phyloP scores from a whole-genome alignment of 345 rosid genomes.

The Eucalyptus marginata region DNA sequence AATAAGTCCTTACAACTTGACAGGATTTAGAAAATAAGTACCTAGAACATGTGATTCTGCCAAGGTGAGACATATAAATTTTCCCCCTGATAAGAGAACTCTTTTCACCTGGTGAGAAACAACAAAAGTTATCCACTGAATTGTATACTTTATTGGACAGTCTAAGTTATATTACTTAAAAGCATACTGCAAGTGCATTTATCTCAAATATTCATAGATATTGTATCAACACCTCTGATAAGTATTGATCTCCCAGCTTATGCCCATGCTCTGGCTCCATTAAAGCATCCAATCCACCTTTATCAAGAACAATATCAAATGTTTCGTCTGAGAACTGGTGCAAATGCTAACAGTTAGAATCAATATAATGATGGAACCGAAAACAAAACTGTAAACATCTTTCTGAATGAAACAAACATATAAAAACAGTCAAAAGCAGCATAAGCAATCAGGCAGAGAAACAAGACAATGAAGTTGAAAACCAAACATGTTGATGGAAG shows the following conservation, averaged over 20 bases:
- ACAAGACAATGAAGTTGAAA: neutral
- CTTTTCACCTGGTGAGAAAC: slow-evolving; percentile 53
- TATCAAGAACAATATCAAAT: slow-evolving; percentile 69
- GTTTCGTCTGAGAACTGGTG: slow-evolving; percentile 41
- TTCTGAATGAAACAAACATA: neutral
- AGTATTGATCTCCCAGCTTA: slow-evolving; percentile 59
- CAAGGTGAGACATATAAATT: slow-evolving; percentile 75
- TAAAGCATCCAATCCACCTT: slow-evolving; percentile 97
- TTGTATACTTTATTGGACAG: neutral
- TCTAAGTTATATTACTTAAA: neutral
- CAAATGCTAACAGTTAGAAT: neutral
- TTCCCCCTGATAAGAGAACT: slow-evolving; percentile 57
- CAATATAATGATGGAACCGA: neutral
- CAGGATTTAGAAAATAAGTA: slow-evolving; percentile 1
- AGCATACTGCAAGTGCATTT: neutral
- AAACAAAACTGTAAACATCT: neutral
- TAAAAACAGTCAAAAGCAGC: neutral
- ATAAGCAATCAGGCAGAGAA: neutral
- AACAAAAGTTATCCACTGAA: neutral
- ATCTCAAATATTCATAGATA: neutral
- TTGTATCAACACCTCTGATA: slow-evolving; percentile 47
- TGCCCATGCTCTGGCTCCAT: slow-evolving; percentile 90
- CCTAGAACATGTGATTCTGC: slow-evolving; percentile 95
- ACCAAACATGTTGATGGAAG: neutral
- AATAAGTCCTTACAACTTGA: neutral